phyloP scores from a whole-genome alignment of 2,329 filamentous ascomycete species.

The Penicillium verrucosum region DNA sequence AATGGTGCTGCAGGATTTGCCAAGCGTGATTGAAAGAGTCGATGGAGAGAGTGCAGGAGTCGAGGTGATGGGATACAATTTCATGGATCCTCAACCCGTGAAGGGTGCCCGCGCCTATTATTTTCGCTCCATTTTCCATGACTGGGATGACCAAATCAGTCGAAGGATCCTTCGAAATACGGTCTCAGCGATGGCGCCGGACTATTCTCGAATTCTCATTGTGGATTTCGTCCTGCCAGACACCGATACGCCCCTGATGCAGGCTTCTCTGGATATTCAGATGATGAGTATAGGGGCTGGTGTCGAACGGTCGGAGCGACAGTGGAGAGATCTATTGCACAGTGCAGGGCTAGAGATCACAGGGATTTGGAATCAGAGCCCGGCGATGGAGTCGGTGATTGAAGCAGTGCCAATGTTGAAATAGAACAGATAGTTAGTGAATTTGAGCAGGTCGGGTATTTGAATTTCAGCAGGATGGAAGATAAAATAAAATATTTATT shows the following conservation, averaged over 20 bases:
- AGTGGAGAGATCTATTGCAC: conserved; percentile 32
- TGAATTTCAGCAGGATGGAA: too few relatives aligned
- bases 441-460: neutral
- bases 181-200: conserved; percentile 29
- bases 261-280: conserved; percentile 34
- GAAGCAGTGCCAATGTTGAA: conserved; percentile 22
- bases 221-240: conserved; percentile 37
- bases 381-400: conserved; percentile 31
- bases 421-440: neutral
- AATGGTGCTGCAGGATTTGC: conserved; percentile 43
- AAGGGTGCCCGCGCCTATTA: conserved; percentile 36
- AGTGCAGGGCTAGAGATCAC: conserved; percentile 30
- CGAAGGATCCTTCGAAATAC: conserved; percentile 34
- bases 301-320: conserved; percentile 32
- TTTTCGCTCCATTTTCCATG: conserved; percentile 39
- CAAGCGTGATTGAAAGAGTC: conserved; percentile 22
- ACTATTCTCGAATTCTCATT: conserved; percentile 35
- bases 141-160: conserved; percentile 37
- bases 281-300: conserved; percentile 41
- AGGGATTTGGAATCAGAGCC: conserved; percentile 27
- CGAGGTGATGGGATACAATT: conserved; percentile 34
- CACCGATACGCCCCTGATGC: conserved; percentile 26
- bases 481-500: neutral
- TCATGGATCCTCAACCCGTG: conserved; percentile 34
- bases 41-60: conserved; percentile 15